Evolutionary conservation across 768 basidiomycete genomes (phyloP), one percentile per base, ranked within the genome.

Genomic region (Terana coerulea): DNA sequence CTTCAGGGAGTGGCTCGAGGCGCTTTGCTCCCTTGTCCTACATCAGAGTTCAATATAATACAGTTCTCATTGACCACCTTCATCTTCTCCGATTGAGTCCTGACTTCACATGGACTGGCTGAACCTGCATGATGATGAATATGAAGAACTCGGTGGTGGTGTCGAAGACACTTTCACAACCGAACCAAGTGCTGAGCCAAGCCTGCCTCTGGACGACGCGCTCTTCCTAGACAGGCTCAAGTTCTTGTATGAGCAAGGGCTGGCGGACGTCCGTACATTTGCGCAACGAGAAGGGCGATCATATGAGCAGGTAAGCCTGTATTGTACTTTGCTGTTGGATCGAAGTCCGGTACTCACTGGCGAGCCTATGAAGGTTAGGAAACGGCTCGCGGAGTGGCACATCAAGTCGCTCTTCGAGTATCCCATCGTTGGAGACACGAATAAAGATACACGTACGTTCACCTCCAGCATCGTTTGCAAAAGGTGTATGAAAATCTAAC

Each of bases 221-320:
- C 69, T 86, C n/a, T 86, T 80, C 60, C 65, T 79, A 49, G 84
- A 87, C 62, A 72, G 85, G 31, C 68, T 87, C 39, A 80, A 86
- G 49, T 72, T 79, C 0, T 81, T 87, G 58, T 79, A 81, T 66
- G 76, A 80, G 50, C 81, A 80, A 61, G 75, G 69, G 46, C 64
- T 83, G 8, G 68, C 67, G 7, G 83, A 85, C 46, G 75, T 86
- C 35, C 75, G 67, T 47, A 74, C 78, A 0, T 87, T 87, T 61
- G 76, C 84, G 37, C 75, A 78, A 45, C 70, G 83, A 58, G 85
- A 87, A 64, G 62, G 67, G 42, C 73, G 74, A 31, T 68, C 82
- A 15, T 78, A 80, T 56, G 81, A 85, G 59, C 77, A 86, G 75
- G 84, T 84, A 62, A 61, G 61, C 57, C 21, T 31, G 4, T n/a